Evolutionary conservation across 208 protist species (phyloP).

Genomic region (Leishmania tarentolae): DNA sequence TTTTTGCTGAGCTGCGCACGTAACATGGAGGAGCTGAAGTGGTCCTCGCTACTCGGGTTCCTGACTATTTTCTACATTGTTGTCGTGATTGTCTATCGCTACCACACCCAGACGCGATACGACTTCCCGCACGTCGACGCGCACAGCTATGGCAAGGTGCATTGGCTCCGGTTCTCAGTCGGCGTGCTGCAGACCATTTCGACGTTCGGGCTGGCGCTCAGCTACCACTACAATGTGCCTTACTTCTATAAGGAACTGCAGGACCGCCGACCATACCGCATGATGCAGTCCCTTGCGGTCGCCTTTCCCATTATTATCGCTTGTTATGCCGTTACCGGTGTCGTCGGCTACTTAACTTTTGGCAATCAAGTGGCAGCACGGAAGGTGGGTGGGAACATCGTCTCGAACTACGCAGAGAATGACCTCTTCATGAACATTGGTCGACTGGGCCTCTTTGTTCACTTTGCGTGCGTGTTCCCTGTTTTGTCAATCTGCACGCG

Average conservation of each 20-base stretch:
- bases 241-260: constrained; percentile 83
- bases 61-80: constrained; percentile 86
- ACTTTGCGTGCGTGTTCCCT: constrained; percentile 86
- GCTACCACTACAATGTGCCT: constrained; percentile 81
- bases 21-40: constrained; percentile 88
- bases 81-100: constrained; percentile 57
- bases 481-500: constrained; percentile 77
- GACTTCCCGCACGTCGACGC: constrained; percentile 56
- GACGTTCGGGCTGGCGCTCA: constrained; percentile 63
- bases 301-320: constrained; percentile 66
- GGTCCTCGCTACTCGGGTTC: constrained; percentile 78
- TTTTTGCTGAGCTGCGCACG: constrained; percentile 71
- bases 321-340: constrained; percentile 58
- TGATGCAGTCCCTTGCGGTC: constrained; percentile 64
- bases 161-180: constrained; percentile 35
- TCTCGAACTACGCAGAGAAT: constrained; percentile 55
- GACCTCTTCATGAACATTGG: constrained; percentile 73
- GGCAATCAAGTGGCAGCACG: constrained; percentile 41
- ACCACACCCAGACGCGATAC: constrained; percentile 37
- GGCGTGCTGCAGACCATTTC: constrained; percentile 55
- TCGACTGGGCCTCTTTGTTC: constrained; percentile 72
- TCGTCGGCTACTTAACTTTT: constrained; percentile 80
- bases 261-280: constrained; percentile 41
- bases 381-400: constrained; percentile 63
- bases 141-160: constrained; percentile 34